Evolutionary conservation across 805 yeast species (phyloP).

Genomic region (Ogataea trehalophila): DNA sequence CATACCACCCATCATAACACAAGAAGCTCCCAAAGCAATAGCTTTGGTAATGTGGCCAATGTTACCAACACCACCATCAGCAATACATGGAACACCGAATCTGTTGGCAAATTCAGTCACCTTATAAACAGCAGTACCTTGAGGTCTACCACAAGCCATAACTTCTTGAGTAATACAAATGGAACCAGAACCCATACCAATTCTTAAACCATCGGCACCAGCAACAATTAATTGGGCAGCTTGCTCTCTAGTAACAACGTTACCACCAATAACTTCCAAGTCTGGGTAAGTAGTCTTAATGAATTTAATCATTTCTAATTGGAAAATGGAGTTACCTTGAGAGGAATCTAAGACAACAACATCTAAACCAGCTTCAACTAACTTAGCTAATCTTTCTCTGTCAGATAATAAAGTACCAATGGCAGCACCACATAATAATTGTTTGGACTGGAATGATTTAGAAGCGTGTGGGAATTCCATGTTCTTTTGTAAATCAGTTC

Average conservation of each 20-base stretch:
- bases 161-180: conserved; percentile 99
- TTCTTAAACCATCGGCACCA: conserved; percentile 97
- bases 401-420: conserved; percentile 92
- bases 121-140: conserved; percentile 96
- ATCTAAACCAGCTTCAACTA: conserved; percentile 95
- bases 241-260: conserved; percentile 98
- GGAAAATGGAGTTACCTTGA: conserved; percentile 96
- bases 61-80: conserved; percentile 99
- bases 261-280: conserved; percentile 92
- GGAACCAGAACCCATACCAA: conserved; percentile 99
- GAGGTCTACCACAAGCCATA: conserved; percentile 99
- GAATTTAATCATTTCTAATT: conserved; percentile 89
- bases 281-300: conserved; percentile 76
- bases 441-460: conserved; percentile 88
- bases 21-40: conserved; percentile 91
- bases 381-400: conserved; percentile 72
- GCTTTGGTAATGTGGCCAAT: conserved; percentile 99
- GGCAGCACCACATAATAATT: conserved; percentile 97
- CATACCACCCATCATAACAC: conserved; percentile 99
- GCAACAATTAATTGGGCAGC: conserved; percentile 93
- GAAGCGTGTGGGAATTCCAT: conserved; percentile 91
- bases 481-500: conserved; percentile 97
- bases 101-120: conserved; percentile 91
- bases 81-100: conserved; percentile 98
- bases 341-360: conserved; percentile 94